Evolutionary conservation across 345 rosid species (phyloP).

Genomic region (Euphorbia pulcherrima): DNA sequence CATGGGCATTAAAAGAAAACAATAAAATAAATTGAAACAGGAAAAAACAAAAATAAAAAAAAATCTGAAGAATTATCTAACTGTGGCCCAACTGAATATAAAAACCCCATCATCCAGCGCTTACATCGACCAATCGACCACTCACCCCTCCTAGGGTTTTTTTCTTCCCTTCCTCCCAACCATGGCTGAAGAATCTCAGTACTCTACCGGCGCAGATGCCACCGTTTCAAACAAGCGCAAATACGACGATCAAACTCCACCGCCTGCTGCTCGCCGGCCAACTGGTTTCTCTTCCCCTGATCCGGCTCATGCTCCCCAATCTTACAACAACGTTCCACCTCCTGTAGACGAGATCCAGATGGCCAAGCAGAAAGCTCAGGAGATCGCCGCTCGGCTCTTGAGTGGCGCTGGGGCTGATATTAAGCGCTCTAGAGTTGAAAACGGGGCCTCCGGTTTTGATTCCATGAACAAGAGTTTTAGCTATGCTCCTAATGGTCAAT

Average conservation of each 20-base stretch:
- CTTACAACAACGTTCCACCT: conserved; percentile 76
- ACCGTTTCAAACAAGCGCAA: conserved; percentile 64
- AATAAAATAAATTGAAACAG: too few species aligned
- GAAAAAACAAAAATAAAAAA: not conserved
- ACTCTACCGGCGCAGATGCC: conserved; percentile 47
- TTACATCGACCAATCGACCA: not conserved
- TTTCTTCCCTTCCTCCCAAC: not conserved
- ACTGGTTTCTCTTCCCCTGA: conserved; percentile 89
- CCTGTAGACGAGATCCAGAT: conserved; percentile 75
- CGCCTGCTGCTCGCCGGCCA: conserved; percentile 51
- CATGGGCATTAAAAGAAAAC: not conserved
- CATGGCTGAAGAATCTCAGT: conserved; percentile 97
- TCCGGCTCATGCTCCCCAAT: conserved; percentile 34
- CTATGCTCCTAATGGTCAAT: conserved; percentile 41
- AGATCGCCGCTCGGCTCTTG: conserved; percentile 83
- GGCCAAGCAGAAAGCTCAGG: conserved; percentile 88
- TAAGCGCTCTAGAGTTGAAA: conserved; percentile 82
- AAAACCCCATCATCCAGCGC: not conserved
- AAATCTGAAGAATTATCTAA: not conserved
- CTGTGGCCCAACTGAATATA: conserved; percentile 6
- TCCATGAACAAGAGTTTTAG: conserved; percentile 51
- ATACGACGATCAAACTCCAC: conserved; percentile 72
- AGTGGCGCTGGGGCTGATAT: conserved; percentile 47
- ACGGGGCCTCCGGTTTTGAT: conserved; percentile 57
- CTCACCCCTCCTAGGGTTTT: conserved; percentile 8